Conservation (phyloP, 78 protist genomes). For the Dictyostelium brefeldianum region DNA sequence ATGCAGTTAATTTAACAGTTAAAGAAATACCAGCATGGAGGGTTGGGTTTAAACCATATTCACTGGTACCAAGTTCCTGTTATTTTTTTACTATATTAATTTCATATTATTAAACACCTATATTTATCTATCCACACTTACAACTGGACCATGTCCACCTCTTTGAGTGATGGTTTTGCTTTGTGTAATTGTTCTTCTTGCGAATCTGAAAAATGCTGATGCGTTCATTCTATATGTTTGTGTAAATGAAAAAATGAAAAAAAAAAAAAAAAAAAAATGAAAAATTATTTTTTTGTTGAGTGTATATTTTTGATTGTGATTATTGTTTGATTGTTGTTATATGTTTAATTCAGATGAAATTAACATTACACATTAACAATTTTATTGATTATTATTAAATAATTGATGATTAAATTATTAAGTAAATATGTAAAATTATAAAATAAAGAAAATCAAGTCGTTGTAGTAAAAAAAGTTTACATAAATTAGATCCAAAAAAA, state of each 20-base stretch:
- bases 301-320: no score
- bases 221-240: background rate
- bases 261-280: background rate
- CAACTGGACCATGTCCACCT: background rate
- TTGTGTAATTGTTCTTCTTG: background rate
- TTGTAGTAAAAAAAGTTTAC: no score
- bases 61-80: conserved; percentile 15
- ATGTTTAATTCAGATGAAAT: no score
- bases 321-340: no score
- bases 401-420: no score
- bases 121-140: background rate
- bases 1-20: conserved; percentile 5
- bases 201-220: background rate
- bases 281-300: no score
- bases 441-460: no score
- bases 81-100: background rate
- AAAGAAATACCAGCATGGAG: background rate
- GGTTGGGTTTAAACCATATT: background rate
- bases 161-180: background rate
- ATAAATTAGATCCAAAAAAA: no score
- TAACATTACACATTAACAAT: no score
- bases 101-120: background rate
- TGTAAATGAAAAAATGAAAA: background rate
- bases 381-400: no score
- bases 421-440: no score